Evolutionary conservation across 371 early-diverging fungal species (phyloP).

Genomic region (Neoconidiobolus thromboides): DNA sequence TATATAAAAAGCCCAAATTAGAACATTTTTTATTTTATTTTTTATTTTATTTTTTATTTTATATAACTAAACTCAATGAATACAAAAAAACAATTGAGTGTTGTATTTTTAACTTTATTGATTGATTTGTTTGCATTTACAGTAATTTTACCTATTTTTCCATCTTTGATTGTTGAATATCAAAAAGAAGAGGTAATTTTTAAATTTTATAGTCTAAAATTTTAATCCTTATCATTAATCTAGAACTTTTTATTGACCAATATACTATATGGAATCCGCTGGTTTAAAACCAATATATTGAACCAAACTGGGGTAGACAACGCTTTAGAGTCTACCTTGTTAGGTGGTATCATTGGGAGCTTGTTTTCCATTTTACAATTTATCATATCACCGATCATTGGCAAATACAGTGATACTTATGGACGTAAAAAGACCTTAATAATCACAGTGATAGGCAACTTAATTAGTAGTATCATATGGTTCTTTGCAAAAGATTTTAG

Average conservation of each 20-base stretch:
- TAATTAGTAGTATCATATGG: slow-evolving; percentile 72
- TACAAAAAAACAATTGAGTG: slow-evolving; percentile 13
- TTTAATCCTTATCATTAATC: neutral
- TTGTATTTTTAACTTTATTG: slow-evolving; percentile 51
- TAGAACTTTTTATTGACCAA: neutral
- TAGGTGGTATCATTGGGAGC: slow-evolving; percentile 88
- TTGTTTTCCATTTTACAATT: slow-evolving; percentile 89
- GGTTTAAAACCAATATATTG: slow-evolving; percentile 7
- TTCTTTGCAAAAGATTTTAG: slow-evolving; percentile 62
- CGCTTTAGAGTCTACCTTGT: slow-evolving; percentile 65
- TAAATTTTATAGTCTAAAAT: neutral
- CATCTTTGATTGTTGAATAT: slow-evolving; percentile 42
- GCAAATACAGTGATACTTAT: slow-evolving; percentile 51
- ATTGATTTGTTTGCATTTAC: slow-evolving; percentile 94
- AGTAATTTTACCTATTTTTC: slow-evolving; percentile 86
- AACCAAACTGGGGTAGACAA: slow-evolving; percentile 15
- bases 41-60: too few relatives aligned
- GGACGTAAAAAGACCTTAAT: slow-evolving; percentile 77
- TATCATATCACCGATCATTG: slow-evolving; percentile 69
- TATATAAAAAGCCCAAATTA: too few relatives aligned
- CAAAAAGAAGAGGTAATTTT: slow-evolving; percentile 22
- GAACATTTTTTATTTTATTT: too few relatives aligned
- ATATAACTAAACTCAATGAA: neutral
- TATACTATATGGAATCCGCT: slow-evolving; percentile 11
- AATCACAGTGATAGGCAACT: slow-evolving; percentile 81